Conservation (phyloP, 1,284 basidiomycete genomes). For the Retiboletus flavoniger region DNA sequence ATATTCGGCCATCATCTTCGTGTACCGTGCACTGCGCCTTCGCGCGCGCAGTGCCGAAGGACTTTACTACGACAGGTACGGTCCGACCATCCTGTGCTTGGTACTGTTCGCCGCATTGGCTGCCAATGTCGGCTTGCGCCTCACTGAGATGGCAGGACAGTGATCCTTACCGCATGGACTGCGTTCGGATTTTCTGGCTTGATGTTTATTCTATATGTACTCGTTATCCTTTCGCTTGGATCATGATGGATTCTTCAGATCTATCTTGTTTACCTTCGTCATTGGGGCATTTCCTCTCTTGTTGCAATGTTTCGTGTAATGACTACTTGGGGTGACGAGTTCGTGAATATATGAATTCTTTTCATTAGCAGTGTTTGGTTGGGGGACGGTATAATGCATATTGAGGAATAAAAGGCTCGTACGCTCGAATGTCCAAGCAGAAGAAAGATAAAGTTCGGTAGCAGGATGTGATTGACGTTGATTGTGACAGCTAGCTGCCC, state of each 20-base stretch:
- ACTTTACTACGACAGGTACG: slow-evolving; percentile 86
- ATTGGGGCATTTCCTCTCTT: not conserved
- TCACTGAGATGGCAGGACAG: slow-evolving; percentile 42
- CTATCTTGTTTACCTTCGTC: not conserved
- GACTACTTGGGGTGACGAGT: not conserved
- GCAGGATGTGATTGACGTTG: slow-evolving; percentile 9
- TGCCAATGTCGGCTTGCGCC: slow-evolving; percentile 71
- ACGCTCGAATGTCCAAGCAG: slow-evolving; percentile 22
- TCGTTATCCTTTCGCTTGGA: not conserved
- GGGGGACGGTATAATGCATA: slow-evolving; percentile 22
- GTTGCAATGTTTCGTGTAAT: not conserved
- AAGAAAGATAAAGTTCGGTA: slow-evolving; percentile 1
- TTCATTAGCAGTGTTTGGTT: slow-evolving; percentile 29
- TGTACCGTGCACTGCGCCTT: slow-evolving; percentile 80
- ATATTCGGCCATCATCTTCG: slow-evolving; percentile 86
- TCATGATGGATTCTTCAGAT: not conserved
- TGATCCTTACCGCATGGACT: slow-evolving; percentile 1
- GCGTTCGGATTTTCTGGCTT: not conserved
- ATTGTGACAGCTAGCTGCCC: slow-evolving; percentile 20
- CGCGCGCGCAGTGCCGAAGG: slow-evolving; percentile 74
- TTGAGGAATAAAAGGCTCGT: slow-evolving; percentile 25
- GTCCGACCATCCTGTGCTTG: slow-evolving; percentile 75
- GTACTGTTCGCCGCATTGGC: slow-evolving; percentile 71
- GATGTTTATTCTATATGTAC: slow-evolving; percentile 7
- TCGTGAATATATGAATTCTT: slow-evolving; percentile 13